Evolutionary conservation across 1,284 basidiomycete genomes (phyloP).

Genomic region (Fistulina hepatica): DNA sequence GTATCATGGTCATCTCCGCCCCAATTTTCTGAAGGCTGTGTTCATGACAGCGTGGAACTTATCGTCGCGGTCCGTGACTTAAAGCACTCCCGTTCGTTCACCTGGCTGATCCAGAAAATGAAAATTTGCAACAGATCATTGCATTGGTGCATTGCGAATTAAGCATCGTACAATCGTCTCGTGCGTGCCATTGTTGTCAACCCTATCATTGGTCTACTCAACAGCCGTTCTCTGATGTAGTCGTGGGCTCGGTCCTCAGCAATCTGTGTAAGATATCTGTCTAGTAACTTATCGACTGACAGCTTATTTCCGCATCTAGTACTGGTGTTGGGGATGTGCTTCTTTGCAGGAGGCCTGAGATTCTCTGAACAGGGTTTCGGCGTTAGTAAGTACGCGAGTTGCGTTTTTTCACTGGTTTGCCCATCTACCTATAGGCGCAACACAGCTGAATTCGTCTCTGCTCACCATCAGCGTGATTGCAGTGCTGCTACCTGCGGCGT

Average conservation of each 20-base stretch:
- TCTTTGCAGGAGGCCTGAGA: conserved; percentile 59
- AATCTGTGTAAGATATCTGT: conserved; percentile 46
- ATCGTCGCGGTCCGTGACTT: conserved; percentile 56
- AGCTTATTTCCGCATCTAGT: conserved; percentile 31
- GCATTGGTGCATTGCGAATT: conserved; percentile 75
- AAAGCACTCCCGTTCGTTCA: conserved; percentile 10
- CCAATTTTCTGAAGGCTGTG: neutral
- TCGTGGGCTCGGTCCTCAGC: conserved; percentile 74
- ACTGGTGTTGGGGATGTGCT: conserved; percentile 76
- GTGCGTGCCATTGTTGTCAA: conserved; percentile 34
- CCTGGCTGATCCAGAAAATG: conserved; percentile 18
- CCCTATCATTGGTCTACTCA: conserved; percentile 9
- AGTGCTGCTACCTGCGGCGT: conserved; percentile 69
- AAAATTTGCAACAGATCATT: no score
- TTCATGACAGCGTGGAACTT: conserved; percentile 52
- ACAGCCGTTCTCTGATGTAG: conserved; percentile 30
- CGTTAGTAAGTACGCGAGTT: conserved; percentile 39
- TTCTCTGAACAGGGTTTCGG: conserved; percentile 70
- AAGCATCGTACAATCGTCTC: conserved; percentile 70
- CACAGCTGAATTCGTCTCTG: conserved; percentile 73
- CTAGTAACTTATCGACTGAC: conserved; percentile 8
- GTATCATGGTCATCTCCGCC: neutral
- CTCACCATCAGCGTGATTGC: conserved; percentile 73
- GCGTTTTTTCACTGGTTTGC: conserved; percentile 1
- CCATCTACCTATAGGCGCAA: conserved; percentile 36